phyloP scores from a whole-genome alignment of 1,139 yeast species.

The Nakaseomyces nivariensis region DNA sequence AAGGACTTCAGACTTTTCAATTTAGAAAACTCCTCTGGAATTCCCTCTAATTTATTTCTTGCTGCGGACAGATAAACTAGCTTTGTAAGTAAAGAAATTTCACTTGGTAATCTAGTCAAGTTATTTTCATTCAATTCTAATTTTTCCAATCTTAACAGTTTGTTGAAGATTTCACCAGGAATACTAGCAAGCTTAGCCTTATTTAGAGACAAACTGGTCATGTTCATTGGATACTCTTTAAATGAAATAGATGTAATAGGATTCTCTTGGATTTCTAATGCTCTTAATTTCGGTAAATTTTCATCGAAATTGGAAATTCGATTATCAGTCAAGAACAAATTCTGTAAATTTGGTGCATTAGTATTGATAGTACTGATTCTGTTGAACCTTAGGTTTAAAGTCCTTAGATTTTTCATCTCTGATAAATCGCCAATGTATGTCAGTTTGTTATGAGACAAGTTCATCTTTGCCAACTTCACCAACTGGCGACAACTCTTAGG shows the following conservation, averaged over 20 bases:
- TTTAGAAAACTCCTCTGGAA: slow-evolving; percentile 63
- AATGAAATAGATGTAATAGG: slow-evolving; percentile 72
- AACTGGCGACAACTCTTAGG: slow-evolving; percentile 58
- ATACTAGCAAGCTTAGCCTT: slow-evolving; percentile 75
- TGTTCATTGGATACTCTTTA: slow-evolving; percentile 46
- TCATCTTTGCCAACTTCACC: slow-evolving; percentile 52
- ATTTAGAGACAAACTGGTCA: slow-evolving; percentile 67
- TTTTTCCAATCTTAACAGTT: slow-evolving; percentile 60
- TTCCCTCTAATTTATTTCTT: slow-evolving; percentile 60
- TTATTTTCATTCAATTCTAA: slow-evolving; percentile 76
- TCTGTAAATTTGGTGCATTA: slow-evolving; percentile 56
- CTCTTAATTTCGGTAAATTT: slow-evolving; percentile 47
- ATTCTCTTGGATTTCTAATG: slow-evolving; percentile 53
- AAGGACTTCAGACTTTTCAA: slow-evolving; percentile 53
- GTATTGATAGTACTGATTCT: slow-evolving; percentile 55
- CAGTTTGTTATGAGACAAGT: slow-evolving; percentile 65
- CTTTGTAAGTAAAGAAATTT: slow-evolving; percentile 49
- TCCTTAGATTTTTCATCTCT: slow-evolving; percentile 47
- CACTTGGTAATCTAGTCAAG: slow-evolving; percentile 64
- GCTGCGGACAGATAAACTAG: slow-evolving; percentile 60
- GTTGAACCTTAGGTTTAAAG: slow-evolving; percentile 74
- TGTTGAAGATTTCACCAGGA: slow-evolving; percentile 52
- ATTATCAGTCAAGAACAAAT: slow-evolving; percentile 68
- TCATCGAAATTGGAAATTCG: slow-evolving; percentile 63
- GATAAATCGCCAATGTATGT: slow-evolving; percentile 40